Evolutionary conservation across 176 grass and related monocot genomes (phyloP).

Genomic region (Oryza brachyantha): DNA sequence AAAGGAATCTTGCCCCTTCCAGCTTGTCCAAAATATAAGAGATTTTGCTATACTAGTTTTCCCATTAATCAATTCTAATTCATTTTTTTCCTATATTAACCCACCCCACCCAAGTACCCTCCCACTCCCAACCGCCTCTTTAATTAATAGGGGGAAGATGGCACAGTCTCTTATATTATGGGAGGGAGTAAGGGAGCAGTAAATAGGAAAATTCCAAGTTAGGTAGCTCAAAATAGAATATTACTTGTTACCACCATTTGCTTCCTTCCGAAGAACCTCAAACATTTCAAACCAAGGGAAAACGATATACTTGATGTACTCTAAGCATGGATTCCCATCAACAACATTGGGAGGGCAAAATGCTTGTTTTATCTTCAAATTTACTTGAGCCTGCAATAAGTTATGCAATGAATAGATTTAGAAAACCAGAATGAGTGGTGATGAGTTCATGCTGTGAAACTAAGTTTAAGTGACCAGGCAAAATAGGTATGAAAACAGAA

Average conservation of each 20-base stretch:
- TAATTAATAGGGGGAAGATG: no score
- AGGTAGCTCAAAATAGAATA: constrained; percentile 24
- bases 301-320: constrained; percentile 89
- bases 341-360: constrained; percentile 77
- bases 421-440: neutral
- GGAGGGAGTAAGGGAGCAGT: no score
- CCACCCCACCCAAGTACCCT: no score
- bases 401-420: constrained; percentile 7
- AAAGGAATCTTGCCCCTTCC: no score
- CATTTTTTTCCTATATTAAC: no score
- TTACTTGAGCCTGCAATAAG: constrained; percentile 66
- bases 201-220: neutral
- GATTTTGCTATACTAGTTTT: no score
- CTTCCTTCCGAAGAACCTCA: constrained; percentile 67
- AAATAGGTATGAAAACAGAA: neutral
- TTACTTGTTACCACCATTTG: constrained; percentile 84
- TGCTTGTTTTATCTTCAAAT: constrained; percentile 93
- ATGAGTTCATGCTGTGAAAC: neutral
- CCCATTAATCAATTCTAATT: no score
- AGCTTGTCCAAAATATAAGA: no score
- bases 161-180: no score
- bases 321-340: constrained; percentile 85
- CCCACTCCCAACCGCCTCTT: no score
- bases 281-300: constrained; percentile 86
- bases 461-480: neutral